Evolutionary conservation across 2,329 filamentous ascomycete genomes (phyloP), one percentile per base, ranked within the genome.

Genomic region (Fusarium marasasianum): DNA sequence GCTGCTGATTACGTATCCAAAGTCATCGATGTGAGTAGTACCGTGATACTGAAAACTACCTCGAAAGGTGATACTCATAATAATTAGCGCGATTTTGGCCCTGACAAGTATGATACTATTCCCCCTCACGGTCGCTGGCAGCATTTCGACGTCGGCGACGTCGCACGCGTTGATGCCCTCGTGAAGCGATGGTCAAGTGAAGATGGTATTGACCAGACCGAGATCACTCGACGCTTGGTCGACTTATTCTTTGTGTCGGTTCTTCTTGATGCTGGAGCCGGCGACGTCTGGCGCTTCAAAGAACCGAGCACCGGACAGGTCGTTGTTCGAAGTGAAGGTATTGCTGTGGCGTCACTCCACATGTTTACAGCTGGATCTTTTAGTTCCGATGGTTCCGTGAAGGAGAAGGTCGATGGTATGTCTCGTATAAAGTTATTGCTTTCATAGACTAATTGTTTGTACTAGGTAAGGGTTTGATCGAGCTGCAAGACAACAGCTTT

Each of bases 201-300:
- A 1, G 80, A 41, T 0, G 10, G 9, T 0, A n/a, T 80, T 4
- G 78, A 89, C 58, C 81, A 83, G 4, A 71, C 80, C 2, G 88
- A 90, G 68, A 78, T 84, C 9, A 86, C 87, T 0, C 86, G 89
- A 7, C 84, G 88, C 1, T 79, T 91, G 24, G 84, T 91, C 50
- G 90, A 92, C 75, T 81, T 92, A 13, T 91, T 91, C 80, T 86
- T 91, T 53, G 87, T 90, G 6, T 90, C 89, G 0, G 89, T 91
- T 2, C 82, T 91, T 22, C 81, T 90, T 1, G 89, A 91, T 73
- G 88, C 87, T 1, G 87, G 87, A 0, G 87, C 87, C 0, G 87
- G 87, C 4, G 85, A 88, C 75, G 69, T 79, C 17, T 89, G 87
- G 87, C 78, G 73, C 1, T 89, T 82, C 62, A 79, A 76, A 2